Conservation (phyloP, 2,329 filamentous ascomycete genomes). For the Diaporthe nobilis region DNA sequence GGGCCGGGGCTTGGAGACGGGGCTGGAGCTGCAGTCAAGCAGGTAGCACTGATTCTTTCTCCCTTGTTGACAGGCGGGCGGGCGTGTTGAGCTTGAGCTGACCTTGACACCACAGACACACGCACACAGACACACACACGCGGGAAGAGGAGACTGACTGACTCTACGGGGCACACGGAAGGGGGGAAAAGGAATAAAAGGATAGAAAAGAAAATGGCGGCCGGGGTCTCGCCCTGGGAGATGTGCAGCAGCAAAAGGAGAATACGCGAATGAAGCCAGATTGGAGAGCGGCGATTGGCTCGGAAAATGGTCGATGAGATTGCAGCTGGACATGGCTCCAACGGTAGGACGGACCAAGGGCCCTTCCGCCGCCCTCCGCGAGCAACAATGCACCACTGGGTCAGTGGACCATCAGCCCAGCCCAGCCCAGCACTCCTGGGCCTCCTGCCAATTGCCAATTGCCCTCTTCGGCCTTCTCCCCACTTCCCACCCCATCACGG, state of each 20-base stretch:
- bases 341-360: slow-evolving; percentile 18
- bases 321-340: slow-evolving; percentile 32
- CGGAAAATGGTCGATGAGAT: slow-evolving; percentile 24
- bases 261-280: slow-evolving; percentile 35
- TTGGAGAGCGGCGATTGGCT: slow-evolving; percentile 34
- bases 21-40: slow-evolving; percentile 18
- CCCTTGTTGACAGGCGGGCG: slow-evolving; percentile 8
- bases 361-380: slow-evolving; percentile 20
- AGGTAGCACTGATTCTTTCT: slow-evolving; percentile 15
- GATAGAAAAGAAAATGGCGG: slow-evolving; percentile 24
- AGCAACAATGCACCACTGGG: not conserved
- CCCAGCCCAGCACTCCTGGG: slow-evolving; percentile 4
- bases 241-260: slow-evolving; percentile 32
- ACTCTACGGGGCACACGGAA: not conserved
- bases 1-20: slow-evolving; percentile 13
- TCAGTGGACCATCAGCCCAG: slow-evolving; percentile 5
- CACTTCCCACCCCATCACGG: slow-evolving; percentile 34
- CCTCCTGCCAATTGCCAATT: slow-evolving; percentile 13
- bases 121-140: not conserved
- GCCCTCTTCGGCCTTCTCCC: slow-evolving; percentile 18
- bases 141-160: not conserved
- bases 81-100: slow-evolving; percentile 3
- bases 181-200: slow-evolving; percentile 31
- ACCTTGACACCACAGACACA: slow-evolving; percentile 15
- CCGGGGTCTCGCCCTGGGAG: slow-evolving; percentile 18